Evolutionary conservation across 2,329 filamentous ascomycete species (phyloP).

Genomic region (Phaeosphaeriaceae sp.): DNA sequence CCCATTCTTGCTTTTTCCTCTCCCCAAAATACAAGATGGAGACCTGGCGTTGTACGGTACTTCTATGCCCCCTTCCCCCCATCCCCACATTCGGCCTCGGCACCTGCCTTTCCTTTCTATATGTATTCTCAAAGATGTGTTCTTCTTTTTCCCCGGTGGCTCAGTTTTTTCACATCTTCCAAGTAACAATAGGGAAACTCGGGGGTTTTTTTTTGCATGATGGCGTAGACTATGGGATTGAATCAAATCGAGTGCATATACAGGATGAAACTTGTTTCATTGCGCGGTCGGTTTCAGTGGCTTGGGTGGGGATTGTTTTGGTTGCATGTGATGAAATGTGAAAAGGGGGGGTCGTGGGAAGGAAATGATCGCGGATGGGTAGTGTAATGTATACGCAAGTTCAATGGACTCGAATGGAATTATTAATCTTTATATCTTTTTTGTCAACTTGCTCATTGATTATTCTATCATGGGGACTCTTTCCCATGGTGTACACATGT

Average conservation of each 20-base stretch:
- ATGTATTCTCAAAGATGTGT: conserved; percentile 11
- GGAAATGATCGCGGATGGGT: no score
- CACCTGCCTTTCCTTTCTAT: conserved; percentile 17
- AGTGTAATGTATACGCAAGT: conserved; percentile 5
- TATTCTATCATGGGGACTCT: no score
- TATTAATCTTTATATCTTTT: neutral
- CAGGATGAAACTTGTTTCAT: neutral
- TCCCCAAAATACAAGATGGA: conserved; percentile 3
- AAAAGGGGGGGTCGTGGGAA: no score
- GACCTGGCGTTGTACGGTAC: conserved; percentile 16
- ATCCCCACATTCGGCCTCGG: conserved; percentile 3
- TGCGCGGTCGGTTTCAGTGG: neutral
- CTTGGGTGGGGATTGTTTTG: neutral
- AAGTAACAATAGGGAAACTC: conserved; percentile 3
- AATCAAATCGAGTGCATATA: neutral
- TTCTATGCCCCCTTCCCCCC: neutral
- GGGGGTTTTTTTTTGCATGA: conserved; percentile 6
- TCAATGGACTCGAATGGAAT: conserved; percentile 1
- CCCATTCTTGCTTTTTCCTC: conserved; percentile 4
- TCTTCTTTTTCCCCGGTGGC: conserved; percentile 1
- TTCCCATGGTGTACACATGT: neutral
- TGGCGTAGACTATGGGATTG: conserved; percentile 2
- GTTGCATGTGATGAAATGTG: neutral
- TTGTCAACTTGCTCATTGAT: no score
- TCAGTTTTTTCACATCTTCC: conserved; percentile 3